Percentiles rank a stretch among this genome's conserved stretches.
These are phyloP conservation scores for Candida vaughaniae DNA, from an alignment of 805 yeast genomes.

Conservation along the genomic window DNA sequence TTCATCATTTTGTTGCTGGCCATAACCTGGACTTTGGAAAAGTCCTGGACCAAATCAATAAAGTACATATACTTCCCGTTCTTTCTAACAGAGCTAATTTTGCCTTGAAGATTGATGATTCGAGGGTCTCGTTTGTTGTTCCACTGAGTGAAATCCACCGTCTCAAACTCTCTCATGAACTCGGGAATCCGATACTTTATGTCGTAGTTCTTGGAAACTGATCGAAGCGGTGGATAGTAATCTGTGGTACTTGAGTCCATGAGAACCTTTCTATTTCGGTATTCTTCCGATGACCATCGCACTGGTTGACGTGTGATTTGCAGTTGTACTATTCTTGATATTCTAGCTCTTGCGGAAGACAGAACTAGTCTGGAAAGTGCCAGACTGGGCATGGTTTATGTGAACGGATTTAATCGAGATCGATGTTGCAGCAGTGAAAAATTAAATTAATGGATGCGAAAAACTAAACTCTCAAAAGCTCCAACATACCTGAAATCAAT, in stretches of 20 bases:
- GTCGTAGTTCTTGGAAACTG: constrained; percentile 1
- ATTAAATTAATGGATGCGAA: no score
- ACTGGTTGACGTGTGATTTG: no score
- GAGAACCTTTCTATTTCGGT: constrained; percentile 11
- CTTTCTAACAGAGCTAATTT: constrained; percentile 54
- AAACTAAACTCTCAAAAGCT: no score
- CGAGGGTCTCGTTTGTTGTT: constrained; percentile 8
- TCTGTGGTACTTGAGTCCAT: not conserved
- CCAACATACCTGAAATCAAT: no score
- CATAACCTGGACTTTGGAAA: constrained; percentile 56
- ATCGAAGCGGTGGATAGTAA: constrained; percentile 12
- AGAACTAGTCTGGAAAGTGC: no score
- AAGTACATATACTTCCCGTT: constrained; percentile 71
- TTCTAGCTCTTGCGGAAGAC: no score
- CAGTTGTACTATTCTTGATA: no score
- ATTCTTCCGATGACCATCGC: constrained; percentile 5
- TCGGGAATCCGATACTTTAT: constrained; percentile 8
- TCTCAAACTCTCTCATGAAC: constrained; percentile 4
- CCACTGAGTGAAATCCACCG: constrained; percentile 3
- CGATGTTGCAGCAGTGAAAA: no score
- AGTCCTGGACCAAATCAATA: constrained; percentile 67
- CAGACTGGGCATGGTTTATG: no score
- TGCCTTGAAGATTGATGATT: constrained; percentile 45
- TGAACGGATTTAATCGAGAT: no score
- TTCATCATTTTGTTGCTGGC: constrained; percentile 51